phyloP scores from a whole-genome alignment of 352 stramenopile species.

The Pythium grandisporangium region DNA sequence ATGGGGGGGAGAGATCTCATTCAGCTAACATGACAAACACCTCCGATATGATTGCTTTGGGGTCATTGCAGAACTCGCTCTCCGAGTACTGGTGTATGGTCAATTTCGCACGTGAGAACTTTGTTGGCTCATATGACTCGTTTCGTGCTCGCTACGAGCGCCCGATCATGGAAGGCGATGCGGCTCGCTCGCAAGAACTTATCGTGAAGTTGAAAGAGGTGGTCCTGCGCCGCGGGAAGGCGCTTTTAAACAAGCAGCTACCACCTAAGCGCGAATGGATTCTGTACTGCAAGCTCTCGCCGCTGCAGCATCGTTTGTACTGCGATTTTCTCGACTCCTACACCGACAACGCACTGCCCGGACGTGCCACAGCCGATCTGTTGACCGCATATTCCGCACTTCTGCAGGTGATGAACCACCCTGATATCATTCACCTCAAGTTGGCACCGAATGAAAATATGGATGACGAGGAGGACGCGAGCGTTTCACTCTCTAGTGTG shows the following conservation, averaged over 20 bases:
- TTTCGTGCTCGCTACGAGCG: slow-evolving; percentile 76
- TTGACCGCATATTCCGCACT: slow-evolving; percentile 71
- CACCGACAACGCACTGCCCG: slow-evolving; percentile 16
- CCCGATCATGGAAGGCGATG: slow-evolving; percentile 72
- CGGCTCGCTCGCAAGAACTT: slow-evolving; percentile 42
- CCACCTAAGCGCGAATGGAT: slow-evolving; percentile 85
- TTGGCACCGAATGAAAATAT: slow-evolving; percentile 27
- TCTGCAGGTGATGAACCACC: slow-evolving; percentile 85
- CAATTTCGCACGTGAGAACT: slow-evolving; percentile 74
- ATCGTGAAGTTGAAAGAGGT: slow-evolving; percentile 55
- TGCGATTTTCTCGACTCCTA: slow-evolving; percentile 63
- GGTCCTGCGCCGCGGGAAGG: slow-evolving; percentile 62
- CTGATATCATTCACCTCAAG: slow-evolving; percentile 78
- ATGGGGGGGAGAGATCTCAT: not conserved
- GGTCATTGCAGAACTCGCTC: slow-evolving; percentile 84
- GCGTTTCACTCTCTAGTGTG: slow-evolving; percentile 7
- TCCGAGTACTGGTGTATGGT: slow-evolving; percentile 90
- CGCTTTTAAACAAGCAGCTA: slow-evolving; percentile 56
- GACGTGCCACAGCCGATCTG: slow-evolving; percentile 41
- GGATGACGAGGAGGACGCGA: slow-evolving; percentile 19
- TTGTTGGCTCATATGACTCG: slow-evolving; percentile 59
- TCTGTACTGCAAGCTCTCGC: slow-evolving; percentile 77
- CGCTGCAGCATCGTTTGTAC: slow-evolving; percentile 73
- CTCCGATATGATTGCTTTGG: too few species aligned
- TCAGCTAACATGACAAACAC: not conserved